Evolutionary conservation across 768 basidiomycete genomes (phyloP).

Genomic region (Mycena latifolia): DNA sequence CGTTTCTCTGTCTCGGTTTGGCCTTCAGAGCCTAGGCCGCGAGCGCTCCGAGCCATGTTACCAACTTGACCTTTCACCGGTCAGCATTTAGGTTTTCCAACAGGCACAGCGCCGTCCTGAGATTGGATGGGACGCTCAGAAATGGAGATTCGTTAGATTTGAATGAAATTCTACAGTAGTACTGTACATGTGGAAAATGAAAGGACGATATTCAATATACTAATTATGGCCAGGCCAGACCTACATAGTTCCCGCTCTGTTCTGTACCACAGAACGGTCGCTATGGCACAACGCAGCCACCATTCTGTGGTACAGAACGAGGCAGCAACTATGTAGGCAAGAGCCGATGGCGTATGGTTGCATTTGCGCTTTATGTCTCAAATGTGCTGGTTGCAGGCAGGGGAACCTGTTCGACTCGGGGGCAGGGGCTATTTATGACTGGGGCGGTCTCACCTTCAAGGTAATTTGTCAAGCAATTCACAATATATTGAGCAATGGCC

Average conservation of each 20-base stretch:
- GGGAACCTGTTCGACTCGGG: too few species aligned
- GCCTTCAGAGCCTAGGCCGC: conserved; percentile 4
- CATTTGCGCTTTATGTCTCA: too few species aligned
- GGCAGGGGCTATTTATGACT: too few species aligned
- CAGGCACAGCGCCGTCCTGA: conserved; percentile 4
- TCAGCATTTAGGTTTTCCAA: conserved; percentile 1
- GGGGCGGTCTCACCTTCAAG: too few species aligned
- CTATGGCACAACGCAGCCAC: too few species aligned
- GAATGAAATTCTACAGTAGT: conserved; percentile 5
- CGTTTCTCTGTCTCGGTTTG: conserved; percentile 2
- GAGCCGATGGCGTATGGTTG: too few species aligned
- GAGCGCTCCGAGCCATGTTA: conserved; percentile 6
- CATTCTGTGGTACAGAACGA: too few species aligned
- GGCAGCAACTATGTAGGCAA: too few species aligned
- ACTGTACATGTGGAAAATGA: conserved; percentile 3
- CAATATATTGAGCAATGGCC: too few species aligned
- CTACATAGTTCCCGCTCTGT: neutral
- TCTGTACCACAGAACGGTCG: too few species aligned
- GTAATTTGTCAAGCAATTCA: too few species aligned
- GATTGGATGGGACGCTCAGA: conserved; percentile 7
- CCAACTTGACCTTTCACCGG: neutral
- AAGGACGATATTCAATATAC: conserved; percentile 6
- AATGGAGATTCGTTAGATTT: conserved; percentile 2
- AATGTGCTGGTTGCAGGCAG: too few species aligned
- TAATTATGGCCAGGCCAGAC: conserved; percentile 4